Base-by-base conservation (phyloP, 805 yeast species). In the Starmerella powellii region DNA sequence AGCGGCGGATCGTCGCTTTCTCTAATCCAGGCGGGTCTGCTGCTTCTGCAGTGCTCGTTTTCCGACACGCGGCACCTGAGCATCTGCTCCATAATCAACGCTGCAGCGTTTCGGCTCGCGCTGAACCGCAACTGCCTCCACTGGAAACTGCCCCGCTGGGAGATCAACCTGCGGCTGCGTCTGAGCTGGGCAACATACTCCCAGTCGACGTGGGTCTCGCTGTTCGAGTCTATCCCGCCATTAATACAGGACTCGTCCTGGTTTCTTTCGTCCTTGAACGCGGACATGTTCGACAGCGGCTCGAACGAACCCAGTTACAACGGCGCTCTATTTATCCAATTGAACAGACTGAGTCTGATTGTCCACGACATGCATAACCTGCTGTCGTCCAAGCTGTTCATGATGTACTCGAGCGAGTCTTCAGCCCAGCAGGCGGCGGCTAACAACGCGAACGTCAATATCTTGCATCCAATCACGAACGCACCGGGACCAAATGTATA, bases 81-180 rank as follows among this genome's bases (percentile, higher is more conserved):
- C 3, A 61, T 87, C 31, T 80, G 84, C 56, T 81, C 93, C 2
- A 93, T 84, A 50, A 83, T 88, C 18, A 87, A 84, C 5, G 80
- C 94, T 0, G 62, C 87, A 16, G 78, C 95, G 0, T 95, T 88
- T 60, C 94, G 88, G 52, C 65, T 88, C 15, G 96, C 97, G 0
- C 65, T 88, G 10, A 94, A 95, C 0, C 67, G 84, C n/a, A 88
- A 87, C 56, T 87, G 96, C 55, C 76, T 80, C 44, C 73, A 72
- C 49, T 88, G 98, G 98, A 78, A 81, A 54, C 63, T 88, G 28
- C 97, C 97, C 0, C 78, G 80, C 53, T 91, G 97, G 97, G 98
- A 88, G 57, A 69, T 94, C 38, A 93, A 94, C 5, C 63, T 88
- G 37, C 69, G 98, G 40, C 73, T 84, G 52, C 68, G 97, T 45